Evolutionary conservation across 306 rosid species (phyloP), one percentile per base, ranked within the genome.

Genomic region (Hippophae tibetana): DNA sequence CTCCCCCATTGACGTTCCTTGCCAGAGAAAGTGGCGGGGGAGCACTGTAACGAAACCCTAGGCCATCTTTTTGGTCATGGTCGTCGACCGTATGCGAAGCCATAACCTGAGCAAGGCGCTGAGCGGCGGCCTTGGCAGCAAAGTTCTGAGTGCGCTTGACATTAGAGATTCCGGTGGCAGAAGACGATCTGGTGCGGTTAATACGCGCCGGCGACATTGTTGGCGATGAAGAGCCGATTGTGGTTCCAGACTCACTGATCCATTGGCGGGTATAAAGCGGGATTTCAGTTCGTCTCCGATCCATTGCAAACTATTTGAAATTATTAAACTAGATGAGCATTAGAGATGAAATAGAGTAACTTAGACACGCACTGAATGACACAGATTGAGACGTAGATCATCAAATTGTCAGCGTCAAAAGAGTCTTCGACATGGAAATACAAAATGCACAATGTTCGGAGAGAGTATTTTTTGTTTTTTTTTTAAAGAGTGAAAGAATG

Each of bases 81-180:
- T 85, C 95, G 7, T 74, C 94, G 48, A 86, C 76, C 44, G 87
- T 69, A 79, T 90, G 97, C 31, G 97, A 90, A 59, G 97, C 96
- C 96, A 90, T 90, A 52, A 90, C 97, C 81, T 87, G 94, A 6
- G 97, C 95, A 12, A 90, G 96, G 56, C 96, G 90, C 75, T 90
- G 95, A 52, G 97, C 94, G 1, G 97, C 97, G 31, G 97, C 97
- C 78, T 84, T 90, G 59, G 95, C 96, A 6, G 97, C 96, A 58
- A 90, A 81, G 76, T 90, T 87, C 76, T 90, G 97, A 66, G 85
- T 83, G 75, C 94, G 82, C 67, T 85, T 90, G 72, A 90, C 67
- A 79, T 69, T 83, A 61, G 97, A 90, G 68, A 85, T 76, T 42
- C 85, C 81, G 25, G 86, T 73, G 54, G 81, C 82, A 12, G 97